Conservation (phyloP, 2,329 filamentous ascomycete genomes). For the Cylindrodendrum hubeiense region DNA sequence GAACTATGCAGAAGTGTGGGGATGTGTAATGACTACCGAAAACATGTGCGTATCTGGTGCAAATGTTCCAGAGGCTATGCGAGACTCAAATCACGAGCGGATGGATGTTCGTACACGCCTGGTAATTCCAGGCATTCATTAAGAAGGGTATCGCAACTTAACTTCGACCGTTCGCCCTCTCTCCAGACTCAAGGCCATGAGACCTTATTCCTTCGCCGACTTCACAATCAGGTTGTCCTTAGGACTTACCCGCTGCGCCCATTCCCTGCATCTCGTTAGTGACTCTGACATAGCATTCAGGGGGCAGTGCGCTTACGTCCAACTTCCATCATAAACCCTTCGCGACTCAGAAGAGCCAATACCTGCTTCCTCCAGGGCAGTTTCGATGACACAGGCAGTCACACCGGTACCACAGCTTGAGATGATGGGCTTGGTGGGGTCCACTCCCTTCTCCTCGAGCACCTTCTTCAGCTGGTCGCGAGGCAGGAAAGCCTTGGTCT, state of each 20-base stretch:
- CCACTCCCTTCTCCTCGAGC: conserved; percentile 84
- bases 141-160: conserved; percentile 48
- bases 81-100: conserved; percentile 38
- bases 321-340: conserved; percentile 94
- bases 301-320: conserved; percentile 80
- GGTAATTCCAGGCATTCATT: conserved; percentile 42
- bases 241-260: conserved; percentile 74
- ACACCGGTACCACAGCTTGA: conserved; percentile 94
- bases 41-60: conserved; percentile 31
- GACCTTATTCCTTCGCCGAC: conserved; percentile 48
- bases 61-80: conserved; percentile 34
- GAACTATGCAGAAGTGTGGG: conserved; percentile 37
- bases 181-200: conserved; percentile 24
- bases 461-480: conserved; percentile 78
- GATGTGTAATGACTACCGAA: conserved; percentile 36
- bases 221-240: conserved; percentile 74
- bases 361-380: conserved; percentile 83
- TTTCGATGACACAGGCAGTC: conserved; percentile 91
- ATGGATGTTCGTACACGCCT: conserved; percentile 46
- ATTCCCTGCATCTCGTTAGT: conserved; percentile 64
- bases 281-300: conserved; percentile 8
- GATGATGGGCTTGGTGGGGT: conserved; percentile 84
- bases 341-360: conserved; percentile 76
- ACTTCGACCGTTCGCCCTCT: conserved; percentile 34
- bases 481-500: conserved; percentile 84